phyloP scores from a whole-genome alignment of 169 alveolate genomes.

The Plasmodium sp. region DNA sequence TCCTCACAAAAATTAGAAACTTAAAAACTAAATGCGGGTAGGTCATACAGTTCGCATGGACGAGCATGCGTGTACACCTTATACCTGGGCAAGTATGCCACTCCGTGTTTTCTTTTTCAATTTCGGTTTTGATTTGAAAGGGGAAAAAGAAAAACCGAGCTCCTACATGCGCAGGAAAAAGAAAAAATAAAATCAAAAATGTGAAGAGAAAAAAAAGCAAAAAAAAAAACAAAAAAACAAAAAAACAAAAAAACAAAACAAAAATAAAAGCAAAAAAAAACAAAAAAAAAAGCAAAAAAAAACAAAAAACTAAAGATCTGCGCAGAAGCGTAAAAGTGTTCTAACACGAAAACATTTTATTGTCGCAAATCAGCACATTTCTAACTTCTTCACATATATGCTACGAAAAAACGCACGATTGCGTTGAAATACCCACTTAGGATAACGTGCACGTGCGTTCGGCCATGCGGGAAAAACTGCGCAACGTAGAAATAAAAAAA shows the following conservation, averaged over 20 bases:
- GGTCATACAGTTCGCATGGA: neutral
- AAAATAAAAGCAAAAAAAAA: neutral
- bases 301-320: neutral
- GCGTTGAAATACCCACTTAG: neutral
- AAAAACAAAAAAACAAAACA: no score
- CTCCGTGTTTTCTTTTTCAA: neutral
- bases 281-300: neutral
- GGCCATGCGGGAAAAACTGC: neutral
- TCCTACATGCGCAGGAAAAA: neutral
- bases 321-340: neutral
- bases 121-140: slow-evolving; percentile 4
- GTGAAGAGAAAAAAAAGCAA: neutral
- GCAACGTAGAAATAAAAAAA: neutral
- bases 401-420: slow-evolving; percentile 1
- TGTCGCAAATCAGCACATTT: neutral
- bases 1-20: slow-evolving; percentile 21
- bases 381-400: neutral
- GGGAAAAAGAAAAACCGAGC: slow-evolving; percentile 1
- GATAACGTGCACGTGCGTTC: neutral
- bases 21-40: slow-evolving; percentile 18
- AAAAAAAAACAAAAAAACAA: neutral
- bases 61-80: neutral
- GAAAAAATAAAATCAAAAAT: neutral
- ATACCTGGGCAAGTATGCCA: neutral
- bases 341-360: slow-evolving; percentile 12